A percentile compares a stretch with the other conserved stretches of the same genome.
Evolutionary conservation across 2,329 filamentous ascomycete species (phyloP).

Genomic region (Fusarium drepaniforme): DNA sequence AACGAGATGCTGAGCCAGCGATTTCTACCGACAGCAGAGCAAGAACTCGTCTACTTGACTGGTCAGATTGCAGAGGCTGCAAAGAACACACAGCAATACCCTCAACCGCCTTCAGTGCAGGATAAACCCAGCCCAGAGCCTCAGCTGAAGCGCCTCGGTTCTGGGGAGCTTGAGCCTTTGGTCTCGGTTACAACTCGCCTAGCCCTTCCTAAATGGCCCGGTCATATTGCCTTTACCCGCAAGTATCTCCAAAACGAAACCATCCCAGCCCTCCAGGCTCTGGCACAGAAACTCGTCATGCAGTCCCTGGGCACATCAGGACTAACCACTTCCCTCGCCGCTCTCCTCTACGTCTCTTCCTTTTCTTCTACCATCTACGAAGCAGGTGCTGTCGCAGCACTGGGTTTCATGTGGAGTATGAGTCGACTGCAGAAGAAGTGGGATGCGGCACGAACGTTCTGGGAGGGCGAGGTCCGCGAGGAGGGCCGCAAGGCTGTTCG

Average conservation of each 20-base stretch:
- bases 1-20: slow-evolving; percentile 80
- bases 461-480: slow-evolving; percentile 76
- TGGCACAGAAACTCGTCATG: slow-evolving; percentile 80
- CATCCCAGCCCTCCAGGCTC: slow-evolving; percentile 76
- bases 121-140: neutral
- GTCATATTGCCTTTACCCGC: slow-evolving; percentile 80
- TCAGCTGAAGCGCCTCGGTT: slow-evolving; percentile 36
- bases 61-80: slow-evolving; percentile 75
- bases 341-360: slow-evolving; percentile 68
- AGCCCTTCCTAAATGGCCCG: slow-evolving; percentile 71
- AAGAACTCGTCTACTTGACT: slow-evolving; percentile 83
- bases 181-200: slow-evolving; percentile 36
- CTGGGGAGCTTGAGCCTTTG: slow-evolving; percentile 42
- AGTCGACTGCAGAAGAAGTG: slow-evolving; percentile 71
- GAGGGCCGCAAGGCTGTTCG: slow-evolving; percentile 74
- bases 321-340: slow-evolving; percentile 66
- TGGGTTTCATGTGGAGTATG: slow-evolving; percentile 71
- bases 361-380: slow-evolving; percentile 68
- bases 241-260: slow-evolving; percentile 74
- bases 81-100: slow-evolving; percentile 46
- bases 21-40: slow-evolving; percentile 84
- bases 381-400: slow-evolving; percentile 70
- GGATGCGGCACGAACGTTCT: slow-evolving; percentile 70
- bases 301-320: slow-evolving; percentile 81
- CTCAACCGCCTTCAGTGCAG: slow-evolving; percentile 49